phyloP scores from a whole-genome alignment of 768 basidiomycete genomes.

The Pluteus cervinus region DNA sequence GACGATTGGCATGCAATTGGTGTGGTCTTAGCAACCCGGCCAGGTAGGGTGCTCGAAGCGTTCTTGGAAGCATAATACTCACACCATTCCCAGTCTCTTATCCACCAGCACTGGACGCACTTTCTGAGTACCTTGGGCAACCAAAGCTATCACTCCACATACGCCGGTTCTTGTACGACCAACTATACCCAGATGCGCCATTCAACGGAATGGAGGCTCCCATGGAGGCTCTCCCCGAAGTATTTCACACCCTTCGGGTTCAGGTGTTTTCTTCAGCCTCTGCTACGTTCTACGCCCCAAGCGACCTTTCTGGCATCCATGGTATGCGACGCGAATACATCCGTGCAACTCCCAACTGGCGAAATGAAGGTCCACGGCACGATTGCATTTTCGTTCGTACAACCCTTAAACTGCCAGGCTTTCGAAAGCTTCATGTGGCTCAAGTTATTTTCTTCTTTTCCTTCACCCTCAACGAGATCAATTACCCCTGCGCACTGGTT shows the following conservation, averaged over 20 bases:
- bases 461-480: constrained; percentile 11
- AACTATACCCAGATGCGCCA: constrained; percentile 8
- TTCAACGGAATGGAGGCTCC: not conserved
- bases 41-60: too few relatives aligned
- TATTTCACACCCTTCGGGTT: too few relatives aligned
- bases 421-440: constrained; percentile 16
- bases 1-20: too few relatives aligned
- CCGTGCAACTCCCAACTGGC: constrained; percentile 13
- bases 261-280: constrained; percentile 12
- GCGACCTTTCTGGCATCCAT: constrained; percentile 9
- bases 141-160: too few relatives aligned
- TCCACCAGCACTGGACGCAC: too few relatives aligned
- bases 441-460: constrained; percentile 21
- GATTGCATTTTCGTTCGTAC: constrained; percentile 9
- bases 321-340: constrained; percentile 16
- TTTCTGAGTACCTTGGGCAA: too few relatives aligned
- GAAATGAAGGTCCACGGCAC: constrained; percentile 4
- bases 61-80: too few relatives aligned
- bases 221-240: not conserved
- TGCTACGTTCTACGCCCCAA: constrained; percentile 13
- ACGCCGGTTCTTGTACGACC: constrained; percentile 12
- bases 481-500: constrained; percentile 11
- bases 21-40: too few relatives aligned
- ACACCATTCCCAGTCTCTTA: too few relatives aligned
- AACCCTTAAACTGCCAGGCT: constrained; percentile 14